A percentile compares a stretch with the other conserved stretches of the same genome.
Evolutionary conservation across 495 filamentous ascomycete genomes (phyloP).

Genomic region (Penicillium desertorum): DNA sequence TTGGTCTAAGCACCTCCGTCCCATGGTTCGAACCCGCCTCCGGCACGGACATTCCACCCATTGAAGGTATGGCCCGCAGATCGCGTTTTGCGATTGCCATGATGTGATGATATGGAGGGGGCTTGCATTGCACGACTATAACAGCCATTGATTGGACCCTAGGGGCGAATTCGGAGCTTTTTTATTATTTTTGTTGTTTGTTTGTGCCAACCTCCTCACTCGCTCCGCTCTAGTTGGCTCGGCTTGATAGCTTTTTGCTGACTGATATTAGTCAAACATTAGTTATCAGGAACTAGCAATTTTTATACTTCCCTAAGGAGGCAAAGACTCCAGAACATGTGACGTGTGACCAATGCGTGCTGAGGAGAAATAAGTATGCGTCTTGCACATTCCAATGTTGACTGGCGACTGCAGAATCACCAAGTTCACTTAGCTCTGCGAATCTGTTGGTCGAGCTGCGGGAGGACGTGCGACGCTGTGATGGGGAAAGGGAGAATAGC

Average conservation of each 20-base stretch:
- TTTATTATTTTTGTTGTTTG: background rate
- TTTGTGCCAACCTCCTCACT: background rate
- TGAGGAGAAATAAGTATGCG: slow-evolving; percentile 5
- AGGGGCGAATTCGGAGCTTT: slow-evolving; percentile 1
- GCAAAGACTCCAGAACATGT: slow-evolving; percentile 5
- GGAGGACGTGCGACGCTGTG: slow-evolving; percentile 12
- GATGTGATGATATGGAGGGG: slow-evolving; percentile 29
- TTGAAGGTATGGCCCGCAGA: slow-evolving; percentile 24
- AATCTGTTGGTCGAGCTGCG: slow-evolving; percentile 15
- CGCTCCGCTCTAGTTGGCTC: background rate
- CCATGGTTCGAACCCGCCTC: slow-evolving; percentile 17
- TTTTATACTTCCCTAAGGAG: background rate
- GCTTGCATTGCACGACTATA: slow-evolving; percentile 24
- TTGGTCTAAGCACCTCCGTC: slow-evolving; percentile 10
- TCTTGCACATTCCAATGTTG: slow-evolving; percentile 6
- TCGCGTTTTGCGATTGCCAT: slow-evolving; percentile 14
- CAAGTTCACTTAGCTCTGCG: slow-evolving; percentile 11
- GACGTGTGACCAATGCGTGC: slow-evolving; percentile 1
- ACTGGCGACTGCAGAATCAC: slow-evolving; percentile 30
- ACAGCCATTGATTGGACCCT: slow-evolving; percentile 17
- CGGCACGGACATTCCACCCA: slow-evolving; percentile 19
- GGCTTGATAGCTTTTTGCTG: background rate
- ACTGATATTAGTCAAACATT: slow-evolving; percentile 10
- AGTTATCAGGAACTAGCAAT: slow-evolving; percentile 1
- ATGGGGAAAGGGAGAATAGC: slow-evolving; percentile 1